Percentiles rank a stretch among this genome's conserved stretches.
These are phyloP conservation scores for Ilex paraguariensis DNA, from an alignment of 305 asterid species.

Conservation along the genomic window DNA sequence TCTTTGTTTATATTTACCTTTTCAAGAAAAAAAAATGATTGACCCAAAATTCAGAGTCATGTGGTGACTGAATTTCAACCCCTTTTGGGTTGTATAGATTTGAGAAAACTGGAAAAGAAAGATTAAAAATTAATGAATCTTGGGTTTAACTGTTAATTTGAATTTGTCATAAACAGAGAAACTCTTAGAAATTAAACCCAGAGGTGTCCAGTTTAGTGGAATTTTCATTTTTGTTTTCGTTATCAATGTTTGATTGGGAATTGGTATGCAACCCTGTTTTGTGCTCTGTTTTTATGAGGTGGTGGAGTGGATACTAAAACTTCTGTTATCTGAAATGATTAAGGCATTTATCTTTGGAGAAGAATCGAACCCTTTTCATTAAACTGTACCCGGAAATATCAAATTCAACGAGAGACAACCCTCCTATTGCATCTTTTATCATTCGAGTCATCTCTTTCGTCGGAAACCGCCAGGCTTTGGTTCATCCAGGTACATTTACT, in stretches of 20 bases:
- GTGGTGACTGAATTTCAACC: no score
- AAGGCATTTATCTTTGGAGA: slow-evolving; percentile 94
- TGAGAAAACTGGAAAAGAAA: no score
- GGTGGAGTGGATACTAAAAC: background rate
- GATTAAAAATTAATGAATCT: no score
- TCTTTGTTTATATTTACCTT: background rate
- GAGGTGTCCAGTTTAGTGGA: no score
- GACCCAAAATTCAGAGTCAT: no score
- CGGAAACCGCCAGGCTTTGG: slow-evolving; percentile 75
- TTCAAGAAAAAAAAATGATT: no score
- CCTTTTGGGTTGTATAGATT: no score
- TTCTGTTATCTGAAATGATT: background rate
- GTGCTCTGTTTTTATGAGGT: background rate
- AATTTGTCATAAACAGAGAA: no score
- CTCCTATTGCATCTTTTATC: slow-evolving; percentile 82
- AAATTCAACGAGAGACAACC: slow-evolving; percentile 63
- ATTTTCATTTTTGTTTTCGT: no score
- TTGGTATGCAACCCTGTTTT: background rate
- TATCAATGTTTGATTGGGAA: background rate
- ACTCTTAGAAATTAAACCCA: no score
- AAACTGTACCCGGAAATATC: slow-evolving; percentile 80
- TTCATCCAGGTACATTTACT: slow-evolving; percentile 67
- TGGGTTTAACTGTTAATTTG: no score
- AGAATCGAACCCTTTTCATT: slow-evolving; percentile 56
- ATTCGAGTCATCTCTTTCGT: slow-evolving; percentile 66